phyloP scores from a whole-genome alignment of 2,329 filamentous ascomycete genomes.

The Exophiala spinifera region DNA sequence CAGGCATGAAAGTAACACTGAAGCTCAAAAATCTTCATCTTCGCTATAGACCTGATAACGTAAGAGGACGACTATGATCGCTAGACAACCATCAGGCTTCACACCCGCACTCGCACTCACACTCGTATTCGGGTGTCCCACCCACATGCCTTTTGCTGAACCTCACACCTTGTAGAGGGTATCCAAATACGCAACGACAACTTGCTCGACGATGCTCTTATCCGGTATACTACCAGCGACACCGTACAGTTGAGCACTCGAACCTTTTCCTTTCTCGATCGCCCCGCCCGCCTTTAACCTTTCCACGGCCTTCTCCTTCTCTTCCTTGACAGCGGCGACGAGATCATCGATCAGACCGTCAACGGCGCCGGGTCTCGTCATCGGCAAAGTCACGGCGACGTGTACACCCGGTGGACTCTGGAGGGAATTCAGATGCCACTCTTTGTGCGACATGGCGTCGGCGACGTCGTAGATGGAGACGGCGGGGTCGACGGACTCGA shows the following conservation, averaged over 20 bases:
- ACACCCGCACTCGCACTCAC: no score
- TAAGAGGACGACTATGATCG: no score
- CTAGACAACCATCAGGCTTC: no score
- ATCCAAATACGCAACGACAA: slow-evolving; percentile 89
- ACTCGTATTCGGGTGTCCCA: no score
- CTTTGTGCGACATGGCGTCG: slow-evolving; percentile 76
- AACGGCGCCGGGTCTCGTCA: slow-evolving; percentile 67
- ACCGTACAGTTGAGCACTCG: slow-evolving; percentile 86
- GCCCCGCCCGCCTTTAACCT: slow-evolving; percentile 42
- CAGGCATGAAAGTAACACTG: no score
- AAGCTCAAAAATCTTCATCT: no score
- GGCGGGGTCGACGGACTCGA: slow-evolving; percentile 65
- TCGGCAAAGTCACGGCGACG: slow-evolving; percentile 83
- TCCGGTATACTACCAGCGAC: slow-evolving; percentile 93
- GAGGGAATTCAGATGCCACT: slow-evolving; percentile 94
- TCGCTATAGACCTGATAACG: no score
- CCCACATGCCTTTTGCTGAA: no score
- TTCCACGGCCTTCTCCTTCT: slow-evolving; percentile 77
- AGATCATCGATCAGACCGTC: slow-evolving; percentile 75
- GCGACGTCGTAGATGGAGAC: slow-evolving; percentile 93
- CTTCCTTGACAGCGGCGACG: slow-evolving; percentile 56
- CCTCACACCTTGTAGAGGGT: slow-evolving; percentile 79
- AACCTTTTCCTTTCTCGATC: slow-evolving; percentile 49
- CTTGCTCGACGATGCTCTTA: slow-evolving; percentile 87
- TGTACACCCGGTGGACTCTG: slow-evolving; percentile 91